Conservation (phyloP, 2,329 filamentous ascomycete species). For the Aureobasidium sp. region DNA sequence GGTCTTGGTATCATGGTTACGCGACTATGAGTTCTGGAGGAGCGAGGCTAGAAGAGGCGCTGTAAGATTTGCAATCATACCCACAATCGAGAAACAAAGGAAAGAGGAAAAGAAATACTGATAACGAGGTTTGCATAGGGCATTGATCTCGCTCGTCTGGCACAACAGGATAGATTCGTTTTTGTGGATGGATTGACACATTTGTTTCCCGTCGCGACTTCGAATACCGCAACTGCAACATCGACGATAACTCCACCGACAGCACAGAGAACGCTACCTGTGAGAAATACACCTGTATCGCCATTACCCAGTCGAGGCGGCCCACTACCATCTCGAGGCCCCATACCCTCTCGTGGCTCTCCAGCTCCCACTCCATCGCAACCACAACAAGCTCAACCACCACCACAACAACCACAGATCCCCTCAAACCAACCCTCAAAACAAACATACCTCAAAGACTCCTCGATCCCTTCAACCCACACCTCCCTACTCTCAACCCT, state of each 20-base stretch:
- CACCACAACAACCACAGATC: background rate
- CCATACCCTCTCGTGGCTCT: background rate
- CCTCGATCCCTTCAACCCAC: constrained; percentile 14
- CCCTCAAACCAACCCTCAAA: background rate
- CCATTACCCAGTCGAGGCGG: background rate
- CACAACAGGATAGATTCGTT: constrained; percentile 50
- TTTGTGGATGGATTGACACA: constrained; percentile 68
- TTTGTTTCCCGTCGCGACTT: constrained; percentile 36
- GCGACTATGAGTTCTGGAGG: constrained; percentile 71
- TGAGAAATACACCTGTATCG: background rate
- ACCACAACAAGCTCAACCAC: background rate
- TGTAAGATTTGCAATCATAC: constrained; percentile 29
- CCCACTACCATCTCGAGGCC: constrained; percentile 7
- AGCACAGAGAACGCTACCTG: background rate
- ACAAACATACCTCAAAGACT: background rate
- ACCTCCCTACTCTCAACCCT: constrained; percentile 21
- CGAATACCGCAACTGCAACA: constrained; percentile 17
- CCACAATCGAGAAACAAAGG: background rate
- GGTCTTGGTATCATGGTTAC: constrained; percentile 74
- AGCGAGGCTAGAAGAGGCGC: constrained; percentile 58
- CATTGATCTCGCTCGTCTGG: constrained; percentile 57
- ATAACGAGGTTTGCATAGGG: constrained; percentile 38
- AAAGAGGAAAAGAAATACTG: background rate
- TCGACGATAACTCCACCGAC: background rate
- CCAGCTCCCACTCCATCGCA: background rate